Evolutionary conservation across 2,329 filamentous ascomycete species (phyloP).

Genomic region (Botrytis porri): DNA sequence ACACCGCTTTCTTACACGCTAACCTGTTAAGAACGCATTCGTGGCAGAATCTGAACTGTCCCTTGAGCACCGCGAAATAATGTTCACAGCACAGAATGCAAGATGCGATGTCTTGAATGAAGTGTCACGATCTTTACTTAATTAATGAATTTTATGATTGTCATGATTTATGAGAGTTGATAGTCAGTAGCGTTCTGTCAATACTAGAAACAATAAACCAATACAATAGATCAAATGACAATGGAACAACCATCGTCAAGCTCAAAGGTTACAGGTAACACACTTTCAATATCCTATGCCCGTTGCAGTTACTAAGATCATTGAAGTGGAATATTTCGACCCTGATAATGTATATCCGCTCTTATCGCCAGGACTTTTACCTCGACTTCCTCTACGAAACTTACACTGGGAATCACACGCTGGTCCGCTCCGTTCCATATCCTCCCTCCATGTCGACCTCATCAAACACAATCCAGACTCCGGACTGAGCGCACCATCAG

Average conservation of each 20-base stretch:
- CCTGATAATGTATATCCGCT: constrained; percentile 84
- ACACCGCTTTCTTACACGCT: not conserved
- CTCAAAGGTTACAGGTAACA: constrained; percentile 71
- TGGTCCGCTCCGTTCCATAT: constrained; percentile 87
- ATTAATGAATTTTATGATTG: constrained; percentile 13
- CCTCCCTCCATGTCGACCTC: constrained; percentile 86
- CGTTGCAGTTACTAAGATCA: constrained; percentile 20
- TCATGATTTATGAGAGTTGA: constrained; percentile 7
- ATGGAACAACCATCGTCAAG: constrained; percentile 69
- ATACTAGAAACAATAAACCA: not conserved
- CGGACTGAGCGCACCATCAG: constrained; percentile 38
- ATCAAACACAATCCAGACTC: constrained; percentile 54
- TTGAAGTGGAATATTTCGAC: constrained; percentile 89
- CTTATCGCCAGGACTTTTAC: constrained; percentile 71
- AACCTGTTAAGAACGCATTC: not conserved
- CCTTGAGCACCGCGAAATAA: not conserved
- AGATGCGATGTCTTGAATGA: constrained; percentile 8
- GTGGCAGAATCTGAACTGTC: constrained; percentile 1
- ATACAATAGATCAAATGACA: constrained; percentile 31
- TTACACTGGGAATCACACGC: constrained; percentile 96
- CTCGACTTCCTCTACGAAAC: constrained; percentile 81
- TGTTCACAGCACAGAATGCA: not conserved
- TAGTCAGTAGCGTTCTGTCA: not conserved
- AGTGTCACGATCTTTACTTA: not conserved
- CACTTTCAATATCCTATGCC: not conserved